Evolutionary conservation across 129 eudicot species (phyloP).

Genomic region (Silybum marianum): DNA sequence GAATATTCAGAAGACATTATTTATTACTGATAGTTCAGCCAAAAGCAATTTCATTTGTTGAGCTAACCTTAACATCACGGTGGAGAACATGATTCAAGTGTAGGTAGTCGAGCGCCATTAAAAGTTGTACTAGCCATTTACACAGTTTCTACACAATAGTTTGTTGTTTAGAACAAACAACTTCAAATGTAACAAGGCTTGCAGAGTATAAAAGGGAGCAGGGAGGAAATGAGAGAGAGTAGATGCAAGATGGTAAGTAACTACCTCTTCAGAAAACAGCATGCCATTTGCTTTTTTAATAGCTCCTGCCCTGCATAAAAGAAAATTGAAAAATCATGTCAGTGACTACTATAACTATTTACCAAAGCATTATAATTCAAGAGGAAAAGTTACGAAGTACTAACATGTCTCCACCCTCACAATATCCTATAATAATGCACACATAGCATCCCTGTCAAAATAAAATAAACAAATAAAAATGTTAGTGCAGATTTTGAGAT

Average conservation of each 20-base stretch:
- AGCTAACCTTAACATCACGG: conserved; percentile 95
- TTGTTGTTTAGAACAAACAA: conserved; percentile 18
- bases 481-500: neutral
- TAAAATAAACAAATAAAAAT: neutral
- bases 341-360: conserved; percentile 12
- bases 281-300: conserved; percentile 83
- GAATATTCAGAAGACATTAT: conserved; percentile 3
- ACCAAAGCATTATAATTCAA: neutral
- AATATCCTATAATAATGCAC: conserved; percentile 94
- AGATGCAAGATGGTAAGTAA: neutral
- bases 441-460: conserved; percentile 93
- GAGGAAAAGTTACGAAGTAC: conserved; percentile 32
- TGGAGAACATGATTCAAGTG: conserved; percentile 94
- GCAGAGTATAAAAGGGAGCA: conserved; percentile 7
- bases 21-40: conserved; percentile 7
- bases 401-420: conserved; percentile 99
- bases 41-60: conserved; percentile 13
- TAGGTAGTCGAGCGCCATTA: conserved; percentile 92
- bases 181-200: conserved; percentile 7
- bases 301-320: conserved; percentile 79
- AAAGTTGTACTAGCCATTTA: conserved; percentile 95
- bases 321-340: conserved; percentile 13
- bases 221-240: neutral
- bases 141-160: conserved; percentile 71
- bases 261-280: conserved; percentile 90